These are phyloP conservation scores for Agaricus blazei DNA, from an alignment of 768 basidiomycete genomes.

Conservation along the genomic window DNA sequence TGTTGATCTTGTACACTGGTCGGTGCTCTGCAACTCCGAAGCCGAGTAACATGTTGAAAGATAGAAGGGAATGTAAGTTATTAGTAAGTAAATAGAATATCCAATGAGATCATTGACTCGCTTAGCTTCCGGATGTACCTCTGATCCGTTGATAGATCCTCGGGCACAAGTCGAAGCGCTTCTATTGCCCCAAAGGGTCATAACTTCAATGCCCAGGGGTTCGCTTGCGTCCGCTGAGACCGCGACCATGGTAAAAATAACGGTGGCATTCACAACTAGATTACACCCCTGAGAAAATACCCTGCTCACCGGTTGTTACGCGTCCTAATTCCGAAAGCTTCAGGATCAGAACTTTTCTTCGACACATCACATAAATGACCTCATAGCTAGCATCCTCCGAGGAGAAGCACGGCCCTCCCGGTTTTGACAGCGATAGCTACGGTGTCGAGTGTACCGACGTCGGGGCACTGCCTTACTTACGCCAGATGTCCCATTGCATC, in stretches of 20 bases:
- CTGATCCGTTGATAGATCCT: neutral
- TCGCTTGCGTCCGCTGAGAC: neutral
- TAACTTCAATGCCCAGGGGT: neutral
- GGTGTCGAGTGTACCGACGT: neutral
- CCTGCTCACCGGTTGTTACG: neutral
- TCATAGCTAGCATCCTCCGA: neutral
- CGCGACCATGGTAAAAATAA: neutral
- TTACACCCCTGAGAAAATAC: neutral
- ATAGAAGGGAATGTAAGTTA: no score
- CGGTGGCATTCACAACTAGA: neutral
- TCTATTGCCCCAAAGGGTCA: neutral
- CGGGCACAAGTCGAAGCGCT: neutral
- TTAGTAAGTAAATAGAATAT: neutral
- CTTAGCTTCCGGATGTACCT: neutral
- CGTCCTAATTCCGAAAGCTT: neutral
- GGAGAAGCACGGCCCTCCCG: slow-evolving; percentile 1
- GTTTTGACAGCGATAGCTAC: neutral
- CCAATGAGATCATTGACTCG: neutral
- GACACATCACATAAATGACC: neutral
- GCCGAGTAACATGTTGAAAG: neutral
- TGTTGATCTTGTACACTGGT: no score
- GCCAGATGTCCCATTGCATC: neutral
- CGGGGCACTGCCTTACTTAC: neutral
- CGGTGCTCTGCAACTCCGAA: neutral
- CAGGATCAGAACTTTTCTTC: neutral